A percentile compares a stretch with the other conserved stretches of the same genome.
Conservation (phyloP, 2,329 filamentous ascomycete genomes). For the Xylariaceae sp. region DNA sequence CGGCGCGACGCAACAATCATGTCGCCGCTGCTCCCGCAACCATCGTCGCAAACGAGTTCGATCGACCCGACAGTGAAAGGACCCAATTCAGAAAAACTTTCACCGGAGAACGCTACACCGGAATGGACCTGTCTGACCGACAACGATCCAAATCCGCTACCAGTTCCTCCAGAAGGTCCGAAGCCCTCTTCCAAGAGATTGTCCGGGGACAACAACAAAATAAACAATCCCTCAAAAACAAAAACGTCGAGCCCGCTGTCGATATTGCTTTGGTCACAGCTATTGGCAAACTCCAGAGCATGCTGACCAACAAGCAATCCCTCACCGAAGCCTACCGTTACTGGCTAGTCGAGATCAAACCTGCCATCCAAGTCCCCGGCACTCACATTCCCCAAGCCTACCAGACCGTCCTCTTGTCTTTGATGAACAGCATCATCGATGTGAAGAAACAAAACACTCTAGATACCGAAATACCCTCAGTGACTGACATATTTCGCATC, state of each 20-base stretch:
- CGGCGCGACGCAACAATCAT: too few species aligned
- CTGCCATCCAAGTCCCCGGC: slow-evolving; percentile 23
- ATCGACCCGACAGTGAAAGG: too few species aligned
- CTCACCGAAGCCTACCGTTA: slow-evolving; percentile 22
- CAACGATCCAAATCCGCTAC: background rate
- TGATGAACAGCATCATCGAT: slow-evolving; percentile 31
- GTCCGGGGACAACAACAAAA: slow-evolving; percentile 19
- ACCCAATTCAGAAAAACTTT: too few species aligned
- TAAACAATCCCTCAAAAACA: slow-evolving; percentile 6
- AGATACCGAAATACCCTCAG: slow-evolving; percentile 31
- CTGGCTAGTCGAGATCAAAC: slow-evolving; percentile 28
- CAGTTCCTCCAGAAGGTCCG: too few species aligned
- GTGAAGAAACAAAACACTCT: slow-evolving; percentile 33
- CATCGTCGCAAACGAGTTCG: too few species aligned
- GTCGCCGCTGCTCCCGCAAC: too few species aligned
- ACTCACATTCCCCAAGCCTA: slow-evolving; percentile 31
- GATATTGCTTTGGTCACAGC: slow-evolving; percentile 23
- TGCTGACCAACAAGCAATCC: slow-evolving; percentile 31
- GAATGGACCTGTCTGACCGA: background rate
- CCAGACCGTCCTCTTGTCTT: slow-evolving; percentile 22
- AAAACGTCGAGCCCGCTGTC: background rate
- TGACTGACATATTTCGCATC: slow-evolving; percentile 36
- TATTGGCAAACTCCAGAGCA: slow-evolving; percentile 27
- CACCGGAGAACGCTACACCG: too few species aligned
- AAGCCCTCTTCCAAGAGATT: slow-evolving; percentile 28